Evolutionary conservation across 2,329 filamentous ascomycete genomes (phyloP).

Genomic region (Rutstroemia sp.): DNA sequence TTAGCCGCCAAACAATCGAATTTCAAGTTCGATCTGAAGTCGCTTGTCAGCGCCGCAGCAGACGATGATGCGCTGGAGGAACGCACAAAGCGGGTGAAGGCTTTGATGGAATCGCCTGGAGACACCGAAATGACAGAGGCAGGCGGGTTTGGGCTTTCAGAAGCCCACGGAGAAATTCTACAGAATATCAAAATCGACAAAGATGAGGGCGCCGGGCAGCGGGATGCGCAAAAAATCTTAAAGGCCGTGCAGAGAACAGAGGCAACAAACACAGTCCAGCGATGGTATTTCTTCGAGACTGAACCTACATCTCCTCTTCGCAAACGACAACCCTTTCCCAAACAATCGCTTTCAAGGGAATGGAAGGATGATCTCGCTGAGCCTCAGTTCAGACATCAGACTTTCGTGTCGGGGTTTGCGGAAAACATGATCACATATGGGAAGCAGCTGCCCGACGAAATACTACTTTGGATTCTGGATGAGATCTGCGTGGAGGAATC

Average conservation of each 20-base stretch:
- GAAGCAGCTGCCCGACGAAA: slow-evolving; percentile 49
- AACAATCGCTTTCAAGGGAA: slow-evolving; percentile 8
- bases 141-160: not conserved
- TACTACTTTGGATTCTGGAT: slow-evolving; percentile 59
- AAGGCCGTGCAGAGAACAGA: slow-evolving; percentile 55
- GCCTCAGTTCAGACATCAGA: slow-evolving; percentile 44
- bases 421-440: slow-evolving; percentile 43
- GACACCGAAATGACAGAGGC: slow-evolving; percentile 1
- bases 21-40: slow-evolving; percentile 57
- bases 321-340: slow-evolving; percentile 24
- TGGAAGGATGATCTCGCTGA: slow-evolving; percentile 35
- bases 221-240: slow-evolving; percentile 36
- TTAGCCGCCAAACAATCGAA: slow-evolving; percentile 36
- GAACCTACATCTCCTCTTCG: not conserved
- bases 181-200: slow-evolving; percentile 21
- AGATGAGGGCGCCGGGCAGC: slow-evolving; percentile 32
- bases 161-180: slow-evolving; percentile 3
- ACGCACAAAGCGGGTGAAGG: slow-evolving; percentile 38
- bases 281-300: slow-evolving; percentile 50
- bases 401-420: slow-evolving; percentile 56
- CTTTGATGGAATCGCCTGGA: slow-evolving; percentile 24
- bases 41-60: slow-evolving; percentile 51
- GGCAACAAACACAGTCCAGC: slow-evolving; percentile 43
- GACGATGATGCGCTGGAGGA: slow-evolving; percentile 53
- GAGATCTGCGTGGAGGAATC: slow-evolving; percentile 50